Percentiles rank a stretch among this genome's conserved stretches.
Conservation (phyloP, 2,329 filamentous ascomycete species). For the Phialophora tarda region DNA sequence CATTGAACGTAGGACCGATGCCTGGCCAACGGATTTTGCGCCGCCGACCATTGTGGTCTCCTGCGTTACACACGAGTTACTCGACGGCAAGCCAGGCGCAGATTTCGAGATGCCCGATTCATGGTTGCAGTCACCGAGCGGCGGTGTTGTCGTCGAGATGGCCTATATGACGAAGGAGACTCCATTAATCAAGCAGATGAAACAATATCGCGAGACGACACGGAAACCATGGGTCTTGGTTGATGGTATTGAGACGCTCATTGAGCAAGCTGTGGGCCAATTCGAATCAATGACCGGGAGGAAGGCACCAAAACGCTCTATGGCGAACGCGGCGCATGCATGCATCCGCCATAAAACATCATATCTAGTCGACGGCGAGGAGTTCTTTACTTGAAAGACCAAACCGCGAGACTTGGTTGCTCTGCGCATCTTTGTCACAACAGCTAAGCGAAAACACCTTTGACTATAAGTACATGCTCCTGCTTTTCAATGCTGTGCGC, state of each 20-base stretch:
- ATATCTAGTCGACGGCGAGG: conserved; percentile 28
- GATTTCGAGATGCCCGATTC: conserved; percentile 71
- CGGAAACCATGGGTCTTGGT: conserved; percentile 69
- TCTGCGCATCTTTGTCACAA: not conserved
- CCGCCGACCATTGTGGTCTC: conserved; percentile 76
- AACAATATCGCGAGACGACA: conserved; percentile 62
- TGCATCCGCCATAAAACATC: conserved; percentile 28
- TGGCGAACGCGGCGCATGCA: conserved; percentile 66
- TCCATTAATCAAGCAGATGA: conserved; percentile 71
- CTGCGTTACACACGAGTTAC: conserved; percentile 73
- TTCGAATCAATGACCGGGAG: conserved; percentile 81
- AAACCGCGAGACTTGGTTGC: not conserved
- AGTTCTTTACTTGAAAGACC: conserved; percentile 22
- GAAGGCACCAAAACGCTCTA: conserved; percentile 71
- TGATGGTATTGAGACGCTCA: conserved; percentile 75
- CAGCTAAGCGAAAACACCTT: not conserved
- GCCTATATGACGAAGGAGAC: conserved; percentile 76
- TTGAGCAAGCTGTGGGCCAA: conserved; percentile 80
- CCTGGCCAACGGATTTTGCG: conserved; percentile 68
- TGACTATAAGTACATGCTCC: conserved; percentile 7
- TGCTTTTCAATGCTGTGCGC: not conserved
- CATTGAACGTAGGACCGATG: conserved; percentile 61
- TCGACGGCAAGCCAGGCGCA: conserved; percentile 64
- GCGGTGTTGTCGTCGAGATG: conserved; percentile 76
- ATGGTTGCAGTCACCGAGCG: conserved; percentile 75